Evolutionary conservation across 2,329 filamentous ascomycete species (phyloP).

Genomic region (Trichoderma sp.): DNA sequence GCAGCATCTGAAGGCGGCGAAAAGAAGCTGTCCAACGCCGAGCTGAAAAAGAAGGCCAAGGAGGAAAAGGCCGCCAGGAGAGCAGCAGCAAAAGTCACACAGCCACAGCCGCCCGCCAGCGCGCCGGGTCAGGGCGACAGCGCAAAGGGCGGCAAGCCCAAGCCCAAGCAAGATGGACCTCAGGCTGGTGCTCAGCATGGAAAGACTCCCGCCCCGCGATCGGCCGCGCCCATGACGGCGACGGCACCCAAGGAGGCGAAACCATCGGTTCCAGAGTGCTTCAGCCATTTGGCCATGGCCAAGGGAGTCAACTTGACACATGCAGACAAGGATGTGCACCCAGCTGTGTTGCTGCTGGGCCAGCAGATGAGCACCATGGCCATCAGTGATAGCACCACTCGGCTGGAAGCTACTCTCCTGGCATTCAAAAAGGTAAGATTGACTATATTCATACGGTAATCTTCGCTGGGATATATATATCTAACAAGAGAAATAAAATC

Average conservation of each 20-base stretch:
- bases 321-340: conserved; percentile 77
- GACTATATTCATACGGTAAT: too few species aligned
- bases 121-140: conserved; percentile 37
- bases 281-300: conserved; percentile 78
- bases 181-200: conserved; percentile 31
- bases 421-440: conserved; percentile 92
- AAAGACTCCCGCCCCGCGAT: conserved; percentile 36
- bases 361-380: conserved; percentile 88
- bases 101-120: conserved; percentile 42
- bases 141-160: conserved; percentile 45
- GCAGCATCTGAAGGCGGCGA: conserved; percentile 30
- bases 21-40: conserved; percentile 67
- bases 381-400: conserved; percentile 83
- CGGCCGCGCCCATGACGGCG: conserved; percentile 33
- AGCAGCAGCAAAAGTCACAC: conserved; percentile 64
- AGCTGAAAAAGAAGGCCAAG: conserved; percentile 85
- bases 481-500: not conserved
- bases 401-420: conserved; percentile 81
- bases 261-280: conserved; percentile 65
- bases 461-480: too few species aligned
- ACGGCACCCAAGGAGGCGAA: conserved; percentile 51
- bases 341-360: conserved; percentile 78
- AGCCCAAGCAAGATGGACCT: conserved; percentile 46
- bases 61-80: conserved; percentile 87
- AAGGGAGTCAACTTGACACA: conserved; percentile 53